Base-by-base conservation (phyloP, 148 eudicot genomes). In the Nyssa sinensis region DNA sequence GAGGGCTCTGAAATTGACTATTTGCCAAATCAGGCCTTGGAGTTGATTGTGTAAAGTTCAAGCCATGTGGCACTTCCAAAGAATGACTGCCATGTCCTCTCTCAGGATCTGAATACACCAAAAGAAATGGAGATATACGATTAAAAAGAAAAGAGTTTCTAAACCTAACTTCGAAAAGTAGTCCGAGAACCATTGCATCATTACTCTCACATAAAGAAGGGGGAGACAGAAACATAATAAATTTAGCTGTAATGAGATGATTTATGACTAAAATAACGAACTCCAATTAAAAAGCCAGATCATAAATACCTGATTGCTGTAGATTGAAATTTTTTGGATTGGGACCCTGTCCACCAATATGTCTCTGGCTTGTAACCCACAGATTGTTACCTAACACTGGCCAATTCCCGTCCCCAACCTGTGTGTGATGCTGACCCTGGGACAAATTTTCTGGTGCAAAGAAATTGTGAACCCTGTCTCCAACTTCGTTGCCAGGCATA, bases 401-500 rank as follows among this genome's bases (percentile, higher is more conserved):
- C 97, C 96, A 92, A 63, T 80, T 89, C 70, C 81, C 87, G 30
- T 90, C 97, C 73, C 31, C 86, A 78, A 75, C 74, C 66, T 85
- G 95, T 70, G 88, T 70, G 31, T 78, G 85, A 58, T 77, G 85
- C 76, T 87, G 92, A 72, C 81, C 83, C 70, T 84, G 89, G 19
- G 88, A 76, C 80, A 82, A 84, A 80, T 81, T 88, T 73, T 86
- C 91, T 81, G 89, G 94, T 30, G 90, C 88, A 81, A 92, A 87
- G 83, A 92, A 92, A 86, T 92, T 95, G 82, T 90, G 96, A 84
- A 89, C 88, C 90, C 92, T 86, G 69, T 92, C 97, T 76, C 89
- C 91, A 82, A 79, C 80, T 85, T 89, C 92, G 88, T 92, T 92
- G 74, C 91, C 98, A 86, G 92, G 92, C 92, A 90, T 90, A 90